Conservation (phyloP, 495 filamentous ascomycete genomes). For the Cladorrhinum samala region DNA sequence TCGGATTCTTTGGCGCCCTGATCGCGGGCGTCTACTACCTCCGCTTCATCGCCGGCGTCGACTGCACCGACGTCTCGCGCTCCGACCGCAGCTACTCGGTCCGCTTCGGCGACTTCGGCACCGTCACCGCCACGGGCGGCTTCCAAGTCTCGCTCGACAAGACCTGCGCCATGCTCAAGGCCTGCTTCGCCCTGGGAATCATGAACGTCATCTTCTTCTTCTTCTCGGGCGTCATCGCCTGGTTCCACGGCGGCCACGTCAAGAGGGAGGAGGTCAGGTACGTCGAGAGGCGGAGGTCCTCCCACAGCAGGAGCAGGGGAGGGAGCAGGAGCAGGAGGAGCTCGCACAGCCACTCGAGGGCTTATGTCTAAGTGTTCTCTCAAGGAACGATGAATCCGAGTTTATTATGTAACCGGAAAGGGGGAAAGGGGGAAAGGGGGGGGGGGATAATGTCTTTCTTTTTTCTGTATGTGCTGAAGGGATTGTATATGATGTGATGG, state of each 20-base stretch:
- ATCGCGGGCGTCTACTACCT: constrained; percentile 75
- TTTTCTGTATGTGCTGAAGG: not conserved
- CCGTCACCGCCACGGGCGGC: constrained; percentile 32
- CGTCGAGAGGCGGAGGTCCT: not conserved
- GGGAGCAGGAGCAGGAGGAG: constrained; percentile 8
- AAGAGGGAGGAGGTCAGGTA: constrained; percentile 8
- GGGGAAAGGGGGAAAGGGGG: not conserved
- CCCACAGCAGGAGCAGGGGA: not conserved
- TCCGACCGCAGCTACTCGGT: constrained; percentile 41
- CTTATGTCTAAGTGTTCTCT: constrained; percentile 8
- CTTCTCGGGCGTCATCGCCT: constrained; percentile 58
- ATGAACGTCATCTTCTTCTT: constrained; percentile 83
- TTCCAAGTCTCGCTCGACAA: constrained; percentile 55
- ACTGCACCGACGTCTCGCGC: constrained; percentile 56
- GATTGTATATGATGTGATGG: not conserved
- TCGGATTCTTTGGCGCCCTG: constrained; percentile 74
- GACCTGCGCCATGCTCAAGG: constrained; percentile 83
- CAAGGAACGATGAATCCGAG: too few species aligned
- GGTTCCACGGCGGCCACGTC: constrained; percentile 44
- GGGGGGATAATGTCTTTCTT: not conserved
- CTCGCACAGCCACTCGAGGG: not conserved
- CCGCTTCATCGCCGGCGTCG: constrained; percentile 57
- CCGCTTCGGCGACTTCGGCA: constrained; percentile 56
- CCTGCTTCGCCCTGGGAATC: constrained; percentile 77
- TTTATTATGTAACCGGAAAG: too few species aligned